phyloP scores from a whole-genome alignment of 768 basidiomycete species.

The Trametes elegans region DNA sequence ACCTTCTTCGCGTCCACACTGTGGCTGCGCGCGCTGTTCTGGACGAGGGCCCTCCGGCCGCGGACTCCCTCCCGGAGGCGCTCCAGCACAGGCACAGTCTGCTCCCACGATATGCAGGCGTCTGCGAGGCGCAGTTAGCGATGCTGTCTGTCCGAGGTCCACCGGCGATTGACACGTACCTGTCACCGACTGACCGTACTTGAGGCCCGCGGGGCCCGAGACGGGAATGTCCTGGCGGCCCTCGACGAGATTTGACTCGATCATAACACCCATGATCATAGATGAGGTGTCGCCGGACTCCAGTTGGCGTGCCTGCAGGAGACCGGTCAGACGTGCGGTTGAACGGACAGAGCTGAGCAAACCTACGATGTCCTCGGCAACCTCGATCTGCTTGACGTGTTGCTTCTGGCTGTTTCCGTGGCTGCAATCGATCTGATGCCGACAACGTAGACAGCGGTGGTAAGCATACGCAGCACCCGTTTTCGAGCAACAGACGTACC shows the following conservation, averaged over 20 bases:
- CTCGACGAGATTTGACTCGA: conserved; percentile 88
- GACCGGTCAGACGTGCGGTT: conserved; percentile 3
- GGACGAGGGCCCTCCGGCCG: conserved; percentile 59
- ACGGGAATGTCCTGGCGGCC: conserved; percentile 84
- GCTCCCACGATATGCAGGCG: conserved; percentile 75
- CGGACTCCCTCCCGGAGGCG: conserved; percentile 86
- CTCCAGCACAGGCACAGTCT: conserved; percentile 78
- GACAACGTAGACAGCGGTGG: not conserved
- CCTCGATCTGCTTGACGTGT: conserved; percentile 82
- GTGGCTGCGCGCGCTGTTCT: conserved; percentile 30
- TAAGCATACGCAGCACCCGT: not conserved
- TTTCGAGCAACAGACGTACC: conserved; percentile 45
- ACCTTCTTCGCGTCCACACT: conserved; percentile 12
- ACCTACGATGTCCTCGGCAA: conserved; percentile 86
- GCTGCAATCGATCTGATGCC: conserved; percentile 91
- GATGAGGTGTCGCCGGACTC: conserved; percentile 66
- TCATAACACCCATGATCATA: conserved; percentile 90
- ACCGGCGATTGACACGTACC: conserved; percentile 44
- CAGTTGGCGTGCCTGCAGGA: conserved; percentile 65
- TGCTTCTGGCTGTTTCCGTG: conserved; percentile 96
- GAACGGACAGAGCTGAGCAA: not conserved
- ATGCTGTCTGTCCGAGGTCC: not conserved
- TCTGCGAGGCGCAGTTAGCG: conserved; percentile 18
- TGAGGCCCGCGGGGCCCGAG: conserved; percentile 66
- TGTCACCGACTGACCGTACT: conserved; percentile 85